Evolutionary conservation across 2,329 filamentous ascomycete species (phyloP).

Genomic region (Chrysoporthe austroafricana): DNA sequence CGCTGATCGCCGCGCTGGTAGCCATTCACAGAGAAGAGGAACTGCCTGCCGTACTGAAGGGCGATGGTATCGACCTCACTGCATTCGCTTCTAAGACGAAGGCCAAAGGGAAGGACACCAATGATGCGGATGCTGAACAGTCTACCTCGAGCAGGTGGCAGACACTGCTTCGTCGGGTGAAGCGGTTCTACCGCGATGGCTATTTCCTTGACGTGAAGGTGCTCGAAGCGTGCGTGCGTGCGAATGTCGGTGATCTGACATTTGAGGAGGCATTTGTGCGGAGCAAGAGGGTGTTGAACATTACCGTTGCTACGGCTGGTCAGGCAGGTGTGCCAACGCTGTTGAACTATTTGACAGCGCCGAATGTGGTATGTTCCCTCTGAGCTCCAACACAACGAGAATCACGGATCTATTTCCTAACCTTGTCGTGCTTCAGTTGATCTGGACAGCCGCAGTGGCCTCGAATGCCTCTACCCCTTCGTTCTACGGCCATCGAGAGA

Average conservation of each 20-base stretch:
- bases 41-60: slow-evolving; percentile 74
- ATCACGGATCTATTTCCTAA: neutral
- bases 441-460: slow-evolving; percentile 78
- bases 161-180: slow-evolving; percentile 68
- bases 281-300: slow-evolving; percentile 87
- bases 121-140: slow-evolving; percentile 35
- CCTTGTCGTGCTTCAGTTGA: slow-evolving; percentile 55
- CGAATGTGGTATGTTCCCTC: slow-evolving; percentile 74
- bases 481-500: slow-evolving; percentile 67
- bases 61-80: slow-evolving; percentile 79
- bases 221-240: slow-evolving; percentile 80
- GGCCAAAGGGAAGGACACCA: slow-evolving; percentile 34
- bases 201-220: slow-evolving; percentile 84
- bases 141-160: slow-evolving; percentile 50
- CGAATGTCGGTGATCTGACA: slow-evolving; percentile 85
- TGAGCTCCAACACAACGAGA: neutral
- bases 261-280: slow-evolving; percentile 90
- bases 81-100: slow-evolving; percentile 63
- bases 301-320: slow-evolving; percentile 79
- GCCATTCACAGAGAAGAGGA: slow-evolving; percentile 87
- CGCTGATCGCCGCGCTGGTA: slow-evolving; percentile 85
- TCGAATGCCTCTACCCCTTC: slow-evolving; percentile 71
- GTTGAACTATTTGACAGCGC: slow-evolving; percentile 90
- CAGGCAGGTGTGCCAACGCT: slow-evolving; percentile 79
- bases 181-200: slow-evolving; percentile 73